Evolutionary conservation across 116 monocot species (phyloP), one percentile per base, ranked within the genome.

Genomic region (Zostera marina): DNA sequence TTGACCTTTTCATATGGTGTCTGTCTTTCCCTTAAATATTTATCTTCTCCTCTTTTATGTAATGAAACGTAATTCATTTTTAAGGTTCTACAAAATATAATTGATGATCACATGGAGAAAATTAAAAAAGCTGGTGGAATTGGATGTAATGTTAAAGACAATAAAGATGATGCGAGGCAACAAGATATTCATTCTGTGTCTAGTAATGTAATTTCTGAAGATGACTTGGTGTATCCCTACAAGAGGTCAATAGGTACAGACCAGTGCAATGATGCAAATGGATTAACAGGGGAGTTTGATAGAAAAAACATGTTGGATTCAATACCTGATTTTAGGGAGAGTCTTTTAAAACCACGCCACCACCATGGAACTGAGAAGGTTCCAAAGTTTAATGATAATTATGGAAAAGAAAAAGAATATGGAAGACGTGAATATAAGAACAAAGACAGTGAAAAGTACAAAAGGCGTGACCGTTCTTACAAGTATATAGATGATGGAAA

Each of bases 21-120:
- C n/a, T n/a, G n/a, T 45, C 12, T 11, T 11, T 45, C 7, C n/a
- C 1, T 45, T 3, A 3, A 45, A 45, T 12, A 26, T 26, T 26
- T 26, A 26, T 26, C 4, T 26, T 1, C 26, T 4, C 26, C 26
- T 26, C 1, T 26, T 14, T 22, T 25, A 54, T 54, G 5, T 25
- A 17, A 59, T 40, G 12, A 11, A 17, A 0, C 23, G 8, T 61
- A 24, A 10, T 61, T 45, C 4, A 1, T 61, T 61, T 4, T 61
- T 23, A 61, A 92, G 92, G 78, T 92, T 26, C 38, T 87, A 49
- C 73, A 74, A 44, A 83, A 83, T 70, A 92, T 92, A 72, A 92
- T 92, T 76, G 80, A 92, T 55, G 87, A 81, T 8, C 83, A 92
- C 74, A 92, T 92, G 92, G 87, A 87, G 45, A 81, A 73, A 67